Base-by-base conservation (phyloP, 2,329 filamentous ascomycete genomes). In the Passalora sequoiae region DNA sequence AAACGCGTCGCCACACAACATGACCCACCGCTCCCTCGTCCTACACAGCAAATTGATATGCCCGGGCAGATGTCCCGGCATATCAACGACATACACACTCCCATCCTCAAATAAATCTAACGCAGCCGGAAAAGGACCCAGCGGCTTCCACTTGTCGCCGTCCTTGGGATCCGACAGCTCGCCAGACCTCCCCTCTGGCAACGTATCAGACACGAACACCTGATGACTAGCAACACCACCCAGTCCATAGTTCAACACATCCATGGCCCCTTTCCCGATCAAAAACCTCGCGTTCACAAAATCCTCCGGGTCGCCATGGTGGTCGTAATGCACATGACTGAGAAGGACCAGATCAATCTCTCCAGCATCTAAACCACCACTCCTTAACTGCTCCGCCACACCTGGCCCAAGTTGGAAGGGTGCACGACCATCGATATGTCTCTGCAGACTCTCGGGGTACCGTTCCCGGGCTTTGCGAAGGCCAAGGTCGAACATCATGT, bases 301-400 rank as follows among this genome's bases (percentile, higher is more conserved):
- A 51, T 78, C 74, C 1, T 64, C 60, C 0, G 75, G 73, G 4
- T 73, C 76, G n/a, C 76, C 77, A 27, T 74, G 66, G 48, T 80
- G 77, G 51, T 80, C 76, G 67, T 74, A 78, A 52, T 80, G 76
- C 1, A 61, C 60, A 46, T 80, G 77, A 50, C 69, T 74, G 1
- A 77, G 57, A 6, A 79, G 62, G 4, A 74, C 63, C 4, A 61
- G 58, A 41, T 71, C 57, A 10, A 72, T 59, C 6, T 65, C 60
- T 6, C 46, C 45, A 1, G 68, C 62, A 4, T 58, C 46, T 1
- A 72, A 40, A 1, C 65, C 66, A 4, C 68, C 69, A 5, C 41
- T 36, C 17, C 36, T 48, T 45, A 37, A 58, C 55, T 28, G 76
- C 51, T 59, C 66, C 4, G 65, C 66, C 10, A 68, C 69, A 44